Base-by-base conservation (phyloP, 208 protist species). In the Angomonas ambiguus region DNA sequence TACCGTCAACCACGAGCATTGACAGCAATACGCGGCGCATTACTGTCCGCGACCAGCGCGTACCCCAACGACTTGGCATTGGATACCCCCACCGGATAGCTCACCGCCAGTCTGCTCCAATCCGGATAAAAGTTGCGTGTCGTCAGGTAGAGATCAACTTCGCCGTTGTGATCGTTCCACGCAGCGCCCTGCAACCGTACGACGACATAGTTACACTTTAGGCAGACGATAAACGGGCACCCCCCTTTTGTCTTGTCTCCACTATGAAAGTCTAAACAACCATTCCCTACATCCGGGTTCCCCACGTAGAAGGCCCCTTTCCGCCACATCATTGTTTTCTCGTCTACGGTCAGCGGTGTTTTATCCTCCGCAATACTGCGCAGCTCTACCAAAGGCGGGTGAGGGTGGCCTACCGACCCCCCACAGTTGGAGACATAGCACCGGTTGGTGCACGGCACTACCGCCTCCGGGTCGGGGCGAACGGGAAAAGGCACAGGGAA, bases 61-160 rank as follows among this genome's bases (percentile, higher is more conserved):
- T 35, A 30, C n/a, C 45, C 30, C 4, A 49, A 32, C n/a, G 33
- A 31, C 27, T 67, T 20, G 2, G 67, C 65, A 2, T 11, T 62
- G 13, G 66, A 65, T 3, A 71, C 59, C 8, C 89, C 85, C n/a
- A 90, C 81, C 25, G 83, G 75, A 35, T 63, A 75, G 24, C 70
- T 71, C 45, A 55, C 76, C 4, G 82, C 84, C 53, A 95, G 70
- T 1, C 80, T 81, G 60, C 84, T 88, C 86, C 89, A 95, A 67
- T 95, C 89, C 0, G 89, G 89, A 72, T 92, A 95, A 70, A 77
- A 92, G 69, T 95, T 95, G 38, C 89, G 84, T 45, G 82, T 68
- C 0, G 89, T 95, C 20, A 95, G 74, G 72, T 95, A 95, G 13
- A 95, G 51, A 56, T 95, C 80, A 6, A 84, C 66, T 13, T 13